Conservation (phyloP, 2,329 filamentous ascomycete species). For the Calcarisporium arbuscula region DNA sequence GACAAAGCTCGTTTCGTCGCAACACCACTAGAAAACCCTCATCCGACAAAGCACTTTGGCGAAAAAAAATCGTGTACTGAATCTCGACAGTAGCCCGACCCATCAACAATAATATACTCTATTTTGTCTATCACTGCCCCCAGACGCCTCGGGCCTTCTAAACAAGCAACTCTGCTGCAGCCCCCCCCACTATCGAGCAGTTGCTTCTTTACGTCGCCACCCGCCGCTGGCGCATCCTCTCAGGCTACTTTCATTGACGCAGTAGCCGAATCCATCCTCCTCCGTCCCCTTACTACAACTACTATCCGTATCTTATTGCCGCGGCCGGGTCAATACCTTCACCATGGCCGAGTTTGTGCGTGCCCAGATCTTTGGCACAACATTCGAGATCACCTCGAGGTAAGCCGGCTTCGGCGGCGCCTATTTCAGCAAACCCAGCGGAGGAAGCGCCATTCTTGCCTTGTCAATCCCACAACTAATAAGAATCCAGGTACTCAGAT, state of each 20-base stretch:
- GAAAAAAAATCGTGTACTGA: too few species aligned
- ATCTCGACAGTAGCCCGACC: too few species aligned
- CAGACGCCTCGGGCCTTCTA: not conserved
- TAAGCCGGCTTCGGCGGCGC: conserved; percentile 32
- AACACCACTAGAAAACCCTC: too few species aligned
- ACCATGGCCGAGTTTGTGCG: conserved; percentile 98
- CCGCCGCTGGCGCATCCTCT: not conserved
- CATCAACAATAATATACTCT: too few species aligned
- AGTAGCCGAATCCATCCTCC: conserved; percentile 1
- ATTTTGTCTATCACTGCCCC: too few species aligned
- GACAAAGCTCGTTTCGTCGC: too few species aligned
- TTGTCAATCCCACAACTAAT: too few species aligned
- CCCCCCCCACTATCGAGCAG: not conserved
- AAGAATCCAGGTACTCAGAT: conserved; percentile 73
- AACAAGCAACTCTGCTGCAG: not conserved
- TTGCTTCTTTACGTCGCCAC: not conserved
- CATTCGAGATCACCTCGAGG: conserved; percentile 99
- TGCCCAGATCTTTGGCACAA: conserved; percentile 98
- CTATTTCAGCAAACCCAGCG: not conserved
- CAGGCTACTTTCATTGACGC: conserved; percentile 3
- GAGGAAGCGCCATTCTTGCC: too few species aligned
- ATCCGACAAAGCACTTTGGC: too few species aligned
- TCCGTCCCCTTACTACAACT: conserved; percentile 8
- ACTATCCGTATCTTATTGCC: conserved; percentile 12
- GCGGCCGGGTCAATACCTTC: conserved; percentile 17